Conservation (phyloP, 2,329 filamentous ascomycete genomes). For the Aspergillus pseudoterreus region DNA sequence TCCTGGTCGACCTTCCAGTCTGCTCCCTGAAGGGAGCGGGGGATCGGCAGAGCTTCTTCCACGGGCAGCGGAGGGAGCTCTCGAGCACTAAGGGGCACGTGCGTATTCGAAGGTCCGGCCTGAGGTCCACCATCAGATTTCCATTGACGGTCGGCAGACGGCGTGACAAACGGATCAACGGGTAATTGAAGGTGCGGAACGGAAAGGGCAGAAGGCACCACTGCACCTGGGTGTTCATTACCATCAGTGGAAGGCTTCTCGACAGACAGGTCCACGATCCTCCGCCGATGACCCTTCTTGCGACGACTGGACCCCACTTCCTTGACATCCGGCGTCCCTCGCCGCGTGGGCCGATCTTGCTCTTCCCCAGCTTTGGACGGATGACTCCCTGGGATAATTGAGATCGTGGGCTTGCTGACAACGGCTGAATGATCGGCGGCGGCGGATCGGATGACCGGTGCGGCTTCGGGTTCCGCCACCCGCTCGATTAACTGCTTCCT, state of each 20-base stretch:
- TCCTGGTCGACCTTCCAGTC: slow-evolving; percentile 58
- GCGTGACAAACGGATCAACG: slow-evolving; percentile 20
- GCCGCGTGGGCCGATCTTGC: slow-evolving; percentile 10
- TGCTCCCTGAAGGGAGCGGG: slow-evolving; percentile 21
- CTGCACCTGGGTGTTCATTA: slow-evolving; percentile 23
- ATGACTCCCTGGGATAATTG: slow-evolving; percentile 12
- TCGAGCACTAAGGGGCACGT: slow-evolving; percentile 15
- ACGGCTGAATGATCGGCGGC: slow-evolving; percentile 61
- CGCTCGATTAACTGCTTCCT: slow-evolving; percentile 79
- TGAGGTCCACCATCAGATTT: slow-evolving; percentile 29
- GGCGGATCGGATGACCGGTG: slow-evolving; percentile 72
- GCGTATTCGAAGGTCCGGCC: slow-evolving; percentile 22
- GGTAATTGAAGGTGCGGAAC: slow-evolving; percentile 28
- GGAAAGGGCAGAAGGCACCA: slow-evolving; percentile 26
- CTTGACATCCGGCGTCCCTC: slow-evolving; percentile 21
- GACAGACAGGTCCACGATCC: slow-evolving; percentile 56
- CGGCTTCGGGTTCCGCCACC: slow-evolving; percentile 68
- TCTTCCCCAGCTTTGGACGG: slow-evolving; percentile 4
- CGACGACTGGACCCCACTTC: slow-evolving; percentile 35
- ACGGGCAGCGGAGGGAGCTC: slow-evolving; percentile 14
- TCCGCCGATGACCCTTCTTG: slow-evolving; percentile 51
- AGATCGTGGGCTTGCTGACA: slow-evolving; percentile 60
- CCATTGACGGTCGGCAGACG: slow-evolving; percentile 26
- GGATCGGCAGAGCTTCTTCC: slow-evolving; percentile 17
- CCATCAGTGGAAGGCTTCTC: slow-evolving; percentile 36